Conservation (phyloP, 164 flowering plant genomes). For the Umbilicus rupestris region DNA sequence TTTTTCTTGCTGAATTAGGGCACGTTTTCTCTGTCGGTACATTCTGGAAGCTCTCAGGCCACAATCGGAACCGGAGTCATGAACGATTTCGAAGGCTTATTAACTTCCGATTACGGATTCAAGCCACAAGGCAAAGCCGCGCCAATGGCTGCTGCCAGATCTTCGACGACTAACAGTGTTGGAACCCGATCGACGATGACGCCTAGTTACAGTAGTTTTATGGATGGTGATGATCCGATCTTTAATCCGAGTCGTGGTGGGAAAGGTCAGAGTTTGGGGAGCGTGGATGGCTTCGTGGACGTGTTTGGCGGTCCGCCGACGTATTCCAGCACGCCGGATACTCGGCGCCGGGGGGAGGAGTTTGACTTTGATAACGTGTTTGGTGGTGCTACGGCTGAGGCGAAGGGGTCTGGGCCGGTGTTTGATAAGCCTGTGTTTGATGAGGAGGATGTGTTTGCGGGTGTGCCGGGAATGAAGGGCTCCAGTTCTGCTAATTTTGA, state of each 20-base stretch:
- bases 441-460: slow-evolving; percentile 17
- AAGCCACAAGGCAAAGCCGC: slow-evolving; percentile 19
- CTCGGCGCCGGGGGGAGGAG: slow-evolving; percentile 2
- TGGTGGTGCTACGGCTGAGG: neutral
- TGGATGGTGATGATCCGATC: neutral
- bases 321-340: slow-evolving; percentile 8
- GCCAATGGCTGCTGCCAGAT: slow-evolving; percentile 13
- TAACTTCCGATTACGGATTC: slow-evolving; percentile 16
- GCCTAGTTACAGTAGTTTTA: neutral
- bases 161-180: neutral
- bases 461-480: slow-evolving; percentile 18
- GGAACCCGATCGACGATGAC: neutral
- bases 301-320: slow-evolving; percentile 15
- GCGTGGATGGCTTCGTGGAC: slow-evolving; percentile 11
- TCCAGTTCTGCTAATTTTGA: slow-evolving; percentile 12
- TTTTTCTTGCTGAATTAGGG: neutral
- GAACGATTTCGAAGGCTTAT: slow-evolving; percentile 18
- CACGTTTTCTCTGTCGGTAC: neutral
- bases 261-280: neutral
- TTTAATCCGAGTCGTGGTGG: neutral
- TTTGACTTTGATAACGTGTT: slow-evolving; percentile 14
- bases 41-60: too few species aligned
- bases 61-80: slow-evolving; percentile 1
- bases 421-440: slow-evolving; percentile 24
- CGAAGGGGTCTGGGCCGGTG: slow-evolving; percentile 13